phyloP scores from a whole-genome alignment of 352 stramenopile genomes.

The Globisporangium alternatum region DNA sequence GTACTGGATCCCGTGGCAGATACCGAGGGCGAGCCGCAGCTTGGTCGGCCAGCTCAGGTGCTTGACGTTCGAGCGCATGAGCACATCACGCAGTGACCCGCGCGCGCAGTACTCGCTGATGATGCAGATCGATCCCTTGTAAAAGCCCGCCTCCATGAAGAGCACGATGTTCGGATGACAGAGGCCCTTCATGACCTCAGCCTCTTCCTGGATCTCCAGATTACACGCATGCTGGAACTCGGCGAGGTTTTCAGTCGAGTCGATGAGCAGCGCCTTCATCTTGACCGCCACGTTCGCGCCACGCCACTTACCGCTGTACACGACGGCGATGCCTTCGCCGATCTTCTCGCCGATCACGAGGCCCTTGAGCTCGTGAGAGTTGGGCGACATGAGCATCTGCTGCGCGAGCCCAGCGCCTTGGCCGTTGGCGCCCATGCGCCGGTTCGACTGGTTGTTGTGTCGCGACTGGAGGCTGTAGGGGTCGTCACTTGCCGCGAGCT shows the following conservation, averaged over 20 bases:
- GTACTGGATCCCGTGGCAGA: slow-evolving; percentile 88
- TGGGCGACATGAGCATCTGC: slow-evolving; percentile 54
- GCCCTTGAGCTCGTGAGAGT: slow-evolving; percentile 70
- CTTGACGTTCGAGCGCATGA: slow-evolving; percentile 74
- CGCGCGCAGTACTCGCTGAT: slow-evolving; percentile 95
- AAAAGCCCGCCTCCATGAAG: slow-evolving; percentile 88
- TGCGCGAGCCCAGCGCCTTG: slow-evolving; percentile 4
- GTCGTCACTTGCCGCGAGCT: slow-evolving; percentile 19
- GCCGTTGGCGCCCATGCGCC: background rate
- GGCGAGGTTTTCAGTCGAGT: slow-evolving; percentile 54
- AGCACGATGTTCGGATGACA: slow-evolving; percentile 87
- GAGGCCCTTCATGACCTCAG: slow-evolving; percentile 75
- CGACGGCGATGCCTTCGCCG: slow-evolving; percentile 81
- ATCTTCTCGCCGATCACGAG: slow-evolving; percentile 85
- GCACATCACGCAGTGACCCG: slow-evolving; percentile 93
- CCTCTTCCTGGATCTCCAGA: slow-evolving; percentile 80
- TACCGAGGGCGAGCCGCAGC: slow-evolving; percentile 69
- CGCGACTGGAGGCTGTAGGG: slow-evolving; percentile 29
- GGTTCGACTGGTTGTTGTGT: background rate
- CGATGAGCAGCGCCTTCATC: slow-evolving; percentile 80
- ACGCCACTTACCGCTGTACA: slow-evolving; percentile 95
- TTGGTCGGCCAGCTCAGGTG: slow-evolving; percentile 81
- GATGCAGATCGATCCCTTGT: slow-evolving; percentile 89
- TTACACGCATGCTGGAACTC: slow-evolving; percentile 85
- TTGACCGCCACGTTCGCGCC: slow-evolving; percentile 96